Conservation (phyloP, 2,329 filamentous ascomycete species). For the Annulohypoxylon truncatum region DNA sequence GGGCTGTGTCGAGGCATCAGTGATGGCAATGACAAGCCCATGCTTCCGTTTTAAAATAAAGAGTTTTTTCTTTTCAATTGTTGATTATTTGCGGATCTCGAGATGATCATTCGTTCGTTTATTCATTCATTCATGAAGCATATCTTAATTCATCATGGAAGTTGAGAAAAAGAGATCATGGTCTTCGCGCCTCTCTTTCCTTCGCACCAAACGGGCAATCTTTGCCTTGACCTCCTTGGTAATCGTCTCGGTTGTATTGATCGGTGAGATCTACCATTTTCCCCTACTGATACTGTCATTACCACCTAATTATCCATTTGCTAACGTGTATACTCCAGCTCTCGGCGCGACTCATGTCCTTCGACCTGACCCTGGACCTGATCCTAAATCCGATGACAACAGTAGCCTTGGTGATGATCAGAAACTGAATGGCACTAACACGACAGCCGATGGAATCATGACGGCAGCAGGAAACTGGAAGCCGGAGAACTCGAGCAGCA, state of each 20-base stretch:
- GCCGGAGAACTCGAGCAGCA: conserved; percentile 43
- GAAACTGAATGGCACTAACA: conserved; percentile 11
- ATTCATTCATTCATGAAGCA: background rate
- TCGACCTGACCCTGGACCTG: conserved; percentile 19
- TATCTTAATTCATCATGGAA: conserved; percentile 10
- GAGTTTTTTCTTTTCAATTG: background rate
- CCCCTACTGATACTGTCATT: background rate
- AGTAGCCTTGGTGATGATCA: background rate
- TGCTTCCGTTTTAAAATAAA: background rate
- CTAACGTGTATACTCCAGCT: conserved; percentile 29
- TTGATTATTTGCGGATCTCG: background rate
- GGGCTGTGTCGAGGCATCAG: conserved; percentile 19
- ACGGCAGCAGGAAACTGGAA: conserved; percentile 37
- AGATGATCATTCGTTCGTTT: background rate
- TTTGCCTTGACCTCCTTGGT: conserved; percentile 35
- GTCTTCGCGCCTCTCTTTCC: conserved; percentile 36
- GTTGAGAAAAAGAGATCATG: conserved; percentile 34
- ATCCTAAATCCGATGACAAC: background rate
- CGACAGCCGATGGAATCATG: conserved; percentile 21
- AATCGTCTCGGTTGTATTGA: conserved; percentile 38
- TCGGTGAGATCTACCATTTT: conserved; percentile 32
- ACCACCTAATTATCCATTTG: background rate
- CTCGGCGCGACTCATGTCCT: conserved; percentile 43
- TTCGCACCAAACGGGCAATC: conserved; percentile 43
- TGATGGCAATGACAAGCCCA: conserved; percentile 13